phyloP scores from a whole-genome alignment of 495 filamentous ascomycete genomes.

The Hypoxylon fragiforme region DNA sequence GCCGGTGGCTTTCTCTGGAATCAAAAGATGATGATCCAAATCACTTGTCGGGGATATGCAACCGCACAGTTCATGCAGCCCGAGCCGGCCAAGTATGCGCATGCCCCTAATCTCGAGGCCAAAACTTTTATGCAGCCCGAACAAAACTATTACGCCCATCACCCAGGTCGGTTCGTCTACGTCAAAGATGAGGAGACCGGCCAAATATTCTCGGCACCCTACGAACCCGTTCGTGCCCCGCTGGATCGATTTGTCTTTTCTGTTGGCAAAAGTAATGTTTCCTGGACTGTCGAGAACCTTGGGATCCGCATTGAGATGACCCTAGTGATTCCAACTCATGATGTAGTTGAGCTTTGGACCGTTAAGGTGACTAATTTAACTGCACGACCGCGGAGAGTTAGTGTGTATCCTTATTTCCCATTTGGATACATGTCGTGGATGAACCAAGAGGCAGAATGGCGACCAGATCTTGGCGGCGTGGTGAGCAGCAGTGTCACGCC shows the following conservation, averaged over 20 bases:
- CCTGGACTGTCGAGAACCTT: constrained; percentile 54
- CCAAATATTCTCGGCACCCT: constrained; percentile 58
- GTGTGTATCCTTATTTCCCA: constrained; percentile 59
- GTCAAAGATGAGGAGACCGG: constrained; percentile 59
- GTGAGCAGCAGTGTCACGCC: constrained; percentile 56
- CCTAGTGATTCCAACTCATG: constrained; percentile 54
- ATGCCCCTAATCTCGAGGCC: constrained; percentile 59
- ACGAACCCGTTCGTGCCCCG: constrained; percentile 56
- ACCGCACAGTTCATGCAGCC: constrained; percentile 64
- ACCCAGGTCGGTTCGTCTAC: constrained; percentile 62
- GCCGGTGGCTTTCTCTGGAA: constrained; percentile 62
- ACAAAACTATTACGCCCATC: constrained; percentile 61
- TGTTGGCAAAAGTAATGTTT: constrained; percentile 56
- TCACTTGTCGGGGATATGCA: constrained; percentile 60
- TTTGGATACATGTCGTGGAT: constrained; percentile 65
- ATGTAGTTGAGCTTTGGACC: constrained; percentile 60
- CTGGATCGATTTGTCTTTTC: constrained; percentile 57
- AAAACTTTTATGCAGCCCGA: constrained; percentile 65
- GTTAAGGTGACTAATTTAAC: constrained; percentile 57
- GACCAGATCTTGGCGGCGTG: constrained; percentile 49
- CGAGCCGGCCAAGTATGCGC: constrained; percentile 59
- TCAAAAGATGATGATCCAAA: constrained; percentile 63
- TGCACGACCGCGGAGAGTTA: constrained; percentile 47
- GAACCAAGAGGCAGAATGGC: constrained; percentile 59
- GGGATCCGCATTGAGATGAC: constrained; percentile 58